Evolutionary conservation across 148 eudicot species (phyloP), one percentile per base, ranked within the genome.

Genomic region (Rhododendron ferrugineum): DNA sequence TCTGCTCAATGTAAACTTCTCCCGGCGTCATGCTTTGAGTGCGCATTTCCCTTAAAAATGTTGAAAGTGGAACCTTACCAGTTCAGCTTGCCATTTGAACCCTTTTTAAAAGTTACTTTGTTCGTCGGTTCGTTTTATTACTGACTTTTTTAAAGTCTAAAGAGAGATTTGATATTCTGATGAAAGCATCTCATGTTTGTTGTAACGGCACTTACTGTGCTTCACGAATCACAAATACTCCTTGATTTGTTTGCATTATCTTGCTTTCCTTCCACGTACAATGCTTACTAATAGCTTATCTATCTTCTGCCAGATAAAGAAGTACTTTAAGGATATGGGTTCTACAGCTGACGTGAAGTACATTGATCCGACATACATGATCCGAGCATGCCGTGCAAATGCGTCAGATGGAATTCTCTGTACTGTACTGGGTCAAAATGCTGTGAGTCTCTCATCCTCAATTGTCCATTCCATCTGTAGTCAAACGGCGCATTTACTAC

Each of bases 321-420:
- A 93, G 84, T 91, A 90, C 88, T 97, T 95, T 44, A 97, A 94
- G 92, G 96, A 89, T 85, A 88, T 89, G 50, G 98, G 96, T 47
- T 78, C 87, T 83, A 89, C 98, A 86, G 98, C 96, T 84, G 99
- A 97, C 88, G 95, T 94, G 87, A 97, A 97, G 88, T 97, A 97
- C 84, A 97, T 97, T 68, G 99, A 97, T 88, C 99, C 99, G 4
- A 97, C 99, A 37, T 97, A 97, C 85, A 97, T 97, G 99, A 90
- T 97, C 81, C 98, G 99, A 66, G 99, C 99, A 20, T 82, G 93
- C 90, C 98, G 99, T 87, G 98, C 99, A 85, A 97, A 97, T 94
- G 99, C 99, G 79, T 94, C 99, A 78, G 99, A 97, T 86, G 99
- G 98, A 87, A 97, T 97, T 86, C 95, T 95, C 32, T 97, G 99